Conservation (phyloP, 1,139 yeast genomes). For the Kodamaea sp. region DNA sequence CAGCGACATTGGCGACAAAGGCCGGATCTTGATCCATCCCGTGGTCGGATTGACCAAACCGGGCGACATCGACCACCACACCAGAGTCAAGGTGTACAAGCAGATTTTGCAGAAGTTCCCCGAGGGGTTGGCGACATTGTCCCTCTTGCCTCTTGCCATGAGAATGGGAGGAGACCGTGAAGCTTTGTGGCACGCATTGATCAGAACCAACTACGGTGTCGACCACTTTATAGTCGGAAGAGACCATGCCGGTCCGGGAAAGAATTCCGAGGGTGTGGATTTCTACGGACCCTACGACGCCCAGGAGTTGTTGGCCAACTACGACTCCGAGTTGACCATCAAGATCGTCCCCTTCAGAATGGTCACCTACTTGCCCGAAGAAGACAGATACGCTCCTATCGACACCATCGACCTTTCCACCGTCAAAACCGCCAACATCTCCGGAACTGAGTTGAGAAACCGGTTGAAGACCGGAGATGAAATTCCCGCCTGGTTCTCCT, state of each 20-base stretch:
- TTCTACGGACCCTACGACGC: constrained; percentile 98
- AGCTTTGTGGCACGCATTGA: constrained; percentile 97
- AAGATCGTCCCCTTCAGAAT: constrained; percentile 95
- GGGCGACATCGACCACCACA: constrained; percentile 97
- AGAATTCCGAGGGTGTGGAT: constrained; percentile 88
- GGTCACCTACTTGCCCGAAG: constrained; percentile 95
- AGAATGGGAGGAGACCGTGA: constrained; percentile 99
- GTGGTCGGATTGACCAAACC: constrained; percentile 97
- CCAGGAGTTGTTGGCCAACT: constrained; percentile 79
- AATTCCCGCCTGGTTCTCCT: constrained; percentile 96
- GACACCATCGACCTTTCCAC: constrained; percentile 80
- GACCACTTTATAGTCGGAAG: constrained; percentile 97
- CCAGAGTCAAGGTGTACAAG: constrained; percentile 93
- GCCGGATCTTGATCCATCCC: constrained; percentile 87
- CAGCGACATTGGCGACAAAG: constrained; percentile 43
- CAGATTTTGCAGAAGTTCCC: constrained; percentile 92
- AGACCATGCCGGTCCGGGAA: constrained; percentile 98
- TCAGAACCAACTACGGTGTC: constrained; percentile 95
- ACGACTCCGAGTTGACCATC: constrained; percentile 67
- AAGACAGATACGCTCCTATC: constrained; percentile 92
- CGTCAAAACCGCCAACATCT: constrained; percentile 82
- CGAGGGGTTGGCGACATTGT: constrained; percentile 85
- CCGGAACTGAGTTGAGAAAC: constrained; percentile 93
- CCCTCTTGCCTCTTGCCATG: constrained; percentile 93
- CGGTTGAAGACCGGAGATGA: constrained; percentile 82